Percentiles rank a stretch among this genome's conserved stretches.
phyloP scores from a whole-genome alignment of 495 filamentous ascomycete genomes.

The Pseudevernia furfuracea region DNA sequence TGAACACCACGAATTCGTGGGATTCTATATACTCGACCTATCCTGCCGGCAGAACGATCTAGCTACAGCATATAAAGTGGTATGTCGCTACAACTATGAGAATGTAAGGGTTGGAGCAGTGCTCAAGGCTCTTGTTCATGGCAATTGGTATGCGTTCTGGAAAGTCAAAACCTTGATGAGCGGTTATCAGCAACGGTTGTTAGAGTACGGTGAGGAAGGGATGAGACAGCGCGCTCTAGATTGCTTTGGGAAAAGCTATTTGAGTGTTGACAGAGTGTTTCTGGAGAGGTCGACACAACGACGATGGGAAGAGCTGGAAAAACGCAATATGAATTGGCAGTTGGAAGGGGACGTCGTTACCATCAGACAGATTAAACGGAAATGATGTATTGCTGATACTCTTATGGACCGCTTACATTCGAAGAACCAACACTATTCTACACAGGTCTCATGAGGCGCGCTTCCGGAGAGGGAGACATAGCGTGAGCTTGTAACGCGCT shows the following conservation, averaged over 20 bases:
- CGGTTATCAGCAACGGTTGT: conserved; percentile 63
- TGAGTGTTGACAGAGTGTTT: conserved; percentile 55
- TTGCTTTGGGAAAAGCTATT: conserved; percentile 74
- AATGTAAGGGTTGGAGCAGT: conserved; percentile 59
- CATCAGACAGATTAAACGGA: conserved; percentile 52
- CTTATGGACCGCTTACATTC: neutral
- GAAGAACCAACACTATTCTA: neutral
- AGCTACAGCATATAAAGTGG: conserved; percentile 59
- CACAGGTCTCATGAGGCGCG: neutral
- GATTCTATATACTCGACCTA: conserved; percentile 78
- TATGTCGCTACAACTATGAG: conserved; percentile 44
- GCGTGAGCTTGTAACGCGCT: neutral
- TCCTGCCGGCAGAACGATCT: conserved; percentile 78
- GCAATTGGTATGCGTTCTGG: conserved; percentile 78
- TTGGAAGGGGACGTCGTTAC: conserved; percentile 59
- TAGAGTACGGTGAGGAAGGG: conserved; percentile 69
- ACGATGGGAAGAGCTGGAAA: conserved; percentile 60
- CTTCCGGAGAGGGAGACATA: too few species aligned
- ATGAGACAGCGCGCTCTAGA: conserved; percentile 68
- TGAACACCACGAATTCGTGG: conserved; percentile 68
- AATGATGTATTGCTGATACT: conserved; percentile 9
- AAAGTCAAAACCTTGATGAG: conserved; percentile 62
- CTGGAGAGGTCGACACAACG: conserved; percentile 51
- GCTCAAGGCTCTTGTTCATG: conserved; percentile 62
- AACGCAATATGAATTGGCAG: conserved; percentile 74